These are phyloP conservation scores for Blastocystis sp. DNA, from an alignment of 352 stramenopile species.

Conservation along the genomic window DNA sequence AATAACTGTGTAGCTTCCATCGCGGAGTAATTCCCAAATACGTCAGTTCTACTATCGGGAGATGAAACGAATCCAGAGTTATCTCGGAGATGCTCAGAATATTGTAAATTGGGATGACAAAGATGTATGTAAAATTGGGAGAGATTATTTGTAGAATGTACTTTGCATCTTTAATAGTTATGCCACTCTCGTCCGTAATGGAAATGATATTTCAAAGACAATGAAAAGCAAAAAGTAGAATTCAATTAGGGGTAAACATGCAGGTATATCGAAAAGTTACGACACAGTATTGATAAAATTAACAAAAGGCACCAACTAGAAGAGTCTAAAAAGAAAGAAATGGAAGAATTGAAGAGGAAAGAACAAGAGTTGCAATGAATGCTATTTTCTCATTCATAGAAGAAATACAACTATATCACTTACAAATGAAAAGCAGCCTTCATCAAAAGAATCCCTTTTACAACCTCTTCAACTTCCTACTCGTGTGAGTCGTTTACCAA, in stretches of 20 bases:
- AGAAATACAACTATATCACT: slow-evolving; percentile 16
- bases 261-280: slow-evolving; percentile 37
- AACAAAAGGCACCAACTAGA: slow-evolving; percentile 16
- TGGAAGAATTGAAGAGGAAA: neutral
- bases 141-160: neutral
- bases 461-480: neutral
- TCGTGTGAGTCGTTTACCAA: neutral
- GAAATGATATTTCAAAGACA: slow-evolving; percentile 9
- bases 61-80: slow-evolving; percentile 46
- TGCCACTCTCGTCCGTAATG: neutral
- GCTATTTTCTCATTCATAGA: neutral
- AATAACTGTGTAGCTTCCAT: neutral
- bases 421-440: neutral
- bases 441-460: neutral
- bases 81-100: slow-evolving; percentile 40
- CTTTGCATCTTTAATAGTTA: slow-evolving; percentile 66
- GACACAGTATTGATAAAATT: slow-evolving; percentile 25
- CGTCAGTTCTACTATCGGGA: slow-evolving; percentile 48
- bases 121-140: neutral
- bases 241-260: neutral
- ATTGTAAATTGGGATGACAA: slow-evolving; percentile 54
- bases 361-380: neutral
- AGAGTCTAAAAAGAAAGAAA: slow-evolving; percentile 4
- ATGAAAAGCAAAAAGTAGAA: slow-evolving; percentile 58
- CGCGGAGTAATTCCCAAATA: slow-evolving; percentile 26